These are phyloP conservation scores for Coccomyxa sp. DNA, from an alignment of 139 green algal genomes.

Conservation along the genomic window DNA sequence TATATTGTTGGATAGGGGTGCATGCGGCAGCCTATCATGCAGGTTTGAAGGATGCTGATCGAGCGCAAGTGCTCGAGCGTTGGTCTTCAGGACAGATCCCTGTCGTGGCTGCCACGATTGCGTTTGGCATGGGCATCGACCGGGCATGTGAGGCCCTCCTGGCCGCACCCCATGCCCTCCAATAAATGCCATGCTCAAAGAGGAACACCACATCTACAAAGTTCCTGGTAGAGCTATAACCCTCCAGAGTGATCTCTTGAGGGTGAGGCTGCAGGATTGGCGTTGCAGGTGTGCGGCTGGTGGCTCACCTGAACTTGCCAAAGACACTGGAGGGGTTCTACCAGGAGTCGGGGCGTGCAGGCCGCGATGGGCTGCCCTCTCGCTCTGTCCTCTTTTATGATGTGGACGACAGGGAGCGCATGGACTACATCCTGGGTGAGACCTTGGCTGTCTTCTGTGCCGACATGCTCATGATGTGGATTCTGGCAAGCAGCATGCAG, in stretches of 20 bases:
- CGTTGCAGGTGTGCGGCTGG: constrained; percentile 54
- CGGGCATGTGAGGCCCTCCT: constrained; percentile 29
- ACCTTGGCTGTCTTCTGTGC: neutral
- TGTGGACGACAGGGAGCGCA: constrained; percentile 23
- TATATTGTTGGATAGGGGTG: neutral
- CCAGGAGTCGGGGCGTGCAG: constrained; percentile 61
- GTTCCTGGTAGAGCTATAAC: neutral
- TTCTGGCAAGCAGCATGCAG: neutral
- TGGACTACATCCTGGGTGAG: constrained; percentile 27
- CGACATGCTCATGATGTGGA: neutral
- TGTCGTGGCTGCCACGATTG: constrained; percentile 68
- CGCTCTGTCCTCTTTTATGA: constrained; percentile 60
- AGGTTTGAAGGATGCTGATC: neutral
- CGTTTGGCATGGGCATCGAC: constrained; percentile 82
- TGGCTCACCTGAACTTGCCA: constrained; percentile 71
- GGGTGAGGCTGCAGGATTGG: neutral
- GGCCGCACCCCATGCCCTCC: neutral
- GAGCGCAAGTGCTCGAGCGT: neutral
- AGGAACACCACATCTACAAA: neutral
- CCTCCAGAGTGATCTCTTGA: no score
- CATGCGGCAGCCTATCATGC: neutral
- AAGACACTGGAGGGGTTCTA: constrained; percentile 70
- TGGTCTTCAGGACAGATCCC: constrained; percentile 30
- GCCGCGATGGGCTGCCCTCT: constrained; percentile 54
- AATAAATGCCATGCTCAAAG: neutral